A percentile compares a stretch with the other conserved stretches of the same genome.
Evolutionary conservation across 2,329 filamentous ascomycete genomes (phyloP).

Genomic region (Colletotrichum somersetense): DNA sequence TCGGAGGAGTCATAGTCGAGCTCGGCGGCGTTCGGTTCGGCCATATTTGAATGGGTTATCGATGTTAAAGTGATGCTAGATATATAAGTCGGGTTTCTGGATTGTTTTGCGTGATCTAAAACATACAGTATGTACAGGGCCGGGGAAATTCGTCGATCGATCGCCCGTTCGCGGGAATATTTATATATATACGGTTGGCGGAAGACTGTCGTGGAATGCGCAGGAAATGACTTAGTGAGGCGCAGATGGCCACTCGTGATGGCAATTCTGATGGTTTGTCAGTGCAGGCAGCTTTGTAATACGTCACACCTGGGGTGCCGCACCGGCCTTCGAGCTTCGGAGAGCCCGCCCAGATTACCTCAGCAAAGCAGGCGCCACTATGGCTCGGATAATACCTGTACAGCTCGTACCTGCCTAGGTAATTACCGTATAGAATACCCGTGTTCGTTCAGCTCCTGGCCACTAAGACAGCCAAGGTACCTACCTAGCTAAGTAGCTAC

Average conservation of each 20-base stretch:
- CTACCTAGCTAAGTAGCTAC: neutral
- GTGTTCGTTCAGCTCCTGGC: conserved; percentile 20
- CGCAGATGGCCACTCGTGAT: conserved; percentile 36
- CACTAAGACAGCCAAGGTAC: conserved; percentile 17
- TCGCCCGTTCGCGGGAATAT: conserved; percentile 2
- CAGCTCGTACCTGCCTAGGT: no score
- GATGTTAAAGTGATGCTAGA: neutral
- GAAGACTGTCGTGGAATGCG: conserved; percentile 21
- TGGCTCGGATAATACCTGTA: neutral
- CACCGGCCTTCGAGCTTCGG: conserved; percentile 21
- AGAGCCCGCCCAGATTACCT: conserved; percentile 12
- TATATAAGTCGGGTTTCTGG: neutral
- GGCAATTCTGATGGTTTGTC: conserved; percentile 46
- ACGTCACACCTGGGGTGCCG: conserved; percentile 47
- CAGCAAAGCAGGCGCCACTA: neutral
- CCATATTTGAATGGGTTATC: conserved; percentile 30
- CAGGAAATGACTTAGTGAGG: conserved; percentile 36
- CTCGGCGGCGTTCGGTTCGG: conserved; percentile 37
- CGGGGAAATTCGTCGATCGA: neutral
- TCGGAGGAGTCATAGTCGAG: conserved; percentile 42
- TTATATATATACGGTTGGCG: conserved; percentile 29
- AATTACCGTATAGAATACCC: no score
- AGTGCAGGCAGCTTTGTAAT: conserved; percentile 57
- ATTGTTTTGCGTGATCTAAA: conserved; percentile 13
- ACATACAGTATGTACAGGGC: neutral